Evolutionary conservation across 2,329 filamentous ascomycete species (phyloP).

Genomic region (Hymenoscyphus scutula): DNA sequence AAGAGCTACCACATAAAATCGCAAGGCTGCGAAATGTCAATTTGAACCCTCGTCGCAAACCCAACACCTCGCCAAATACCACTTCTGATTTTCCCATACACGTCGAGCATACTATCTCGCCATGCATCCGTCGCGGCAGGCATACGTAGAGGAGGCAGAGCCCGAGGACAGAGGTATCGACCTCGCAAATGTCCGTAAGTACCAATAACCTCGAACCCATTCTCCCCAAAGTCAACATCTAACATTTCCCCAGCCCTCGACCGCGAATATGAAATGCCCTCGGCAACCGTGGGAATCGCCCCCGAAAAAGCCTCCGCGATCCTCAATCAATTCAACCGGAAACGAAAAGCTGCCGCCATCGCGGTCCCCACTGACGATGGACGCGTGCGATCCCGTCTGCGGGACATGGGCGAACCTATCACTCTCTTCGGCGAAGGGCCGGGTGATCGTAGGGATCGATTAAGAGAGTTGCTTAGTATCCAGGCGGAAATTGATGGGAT

Average conservation of each 20-base stretch:
- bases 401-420: slow-evolving; percentile 87
- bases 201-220: background rate
- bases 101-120: background rate
- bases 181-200: slow-evolving; percentile 62
- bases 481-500: slow-evolving; percentile 61
- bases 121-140: slow-evolving; percentile 87
- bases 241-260: slow-evolving; percentile 55
- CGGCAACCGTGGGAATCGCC: slow-evolving; percentile 33
- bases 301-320: slow-evolving; percentile 37
- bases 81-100: background rate
- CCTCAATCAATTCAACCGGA: slow-evolving; percentile 75
- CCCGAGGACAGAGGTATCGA: slow-evolving; percentile 55
- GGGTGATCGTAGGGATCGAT: slow-evolving; percentile 78
- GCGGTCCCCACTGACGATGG: slow-evolving; percentile 92
- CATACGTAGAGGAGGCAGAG: slow-evolving; percentile 85
- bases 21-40: slow-evolving; percentile 10
- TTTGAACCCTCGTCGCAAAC: background rate
- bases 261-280: slow-evolving; percentile 65
- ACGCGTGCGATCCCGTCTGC: slow-evolving; percentile 74
- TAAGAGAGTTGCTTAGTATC: slow-evolving; percentile 76
- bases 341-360: slow-evolving; percentile 82
- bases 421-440: slow-evolving; percentile 92
- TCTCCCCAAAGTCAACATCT: slow-evolving; percentile 27
- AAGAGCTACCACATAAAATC: background rate
- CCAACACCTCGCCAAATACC: background rate